Conservation (phyloP, 805 yeast species). For the Suhomyces canberraensis region DNA sequence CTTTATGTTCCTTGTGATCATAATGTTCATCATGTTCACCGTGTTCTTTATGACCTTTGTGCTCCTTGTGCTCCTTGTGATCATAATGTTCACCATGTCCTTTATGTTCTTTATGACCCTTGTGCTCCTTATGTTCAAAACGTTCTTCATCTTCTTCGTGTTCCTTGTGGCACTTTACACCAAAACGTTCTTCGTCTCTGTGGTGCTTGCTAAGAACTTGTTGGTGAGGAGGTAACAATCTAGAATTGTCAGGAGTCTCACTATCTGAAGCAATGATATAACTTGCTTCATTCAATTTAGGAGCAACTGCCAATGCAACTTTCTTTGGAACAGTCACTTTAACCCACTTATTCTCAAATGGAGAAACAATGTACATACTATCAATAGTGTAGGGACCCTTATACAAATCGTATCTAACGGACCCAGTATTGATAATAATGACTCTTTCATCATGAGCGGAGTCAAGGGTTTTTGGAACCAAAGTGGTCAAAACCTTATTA, state of each 20-base stretch:
- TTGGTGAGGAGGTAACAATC: slow-evolving; percentile 24
- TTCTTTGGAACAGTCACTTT: slow-evolving; percentile 56
- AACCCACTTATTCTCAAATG: slow-evolving; percentile 80
- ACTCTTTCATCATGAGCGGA: slow-evolving; percentile 29
- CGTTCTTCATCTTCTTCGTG: background rate
- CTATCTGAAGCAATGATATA: slow-evolving; percentile 32
- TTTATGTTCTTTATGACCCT: too few species aligned
- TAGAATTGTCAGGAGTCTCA: slow-evolving; percentile 9
- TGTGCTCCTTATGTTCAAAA: too few species aligned
- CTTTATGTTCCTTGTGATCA: too few species aligned
- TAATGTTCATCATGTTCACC: too few species aligned
- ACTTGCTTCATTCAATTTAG: slow-evolving; percentile 53
- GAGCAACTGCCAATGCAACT: slow-evolving; percentile 53
- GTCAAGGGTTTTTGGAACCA: slow-evolving; percentile 24
- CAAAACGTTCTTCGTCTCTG: too few species aligned
- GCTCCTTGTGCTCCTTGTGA: too few species aligned
- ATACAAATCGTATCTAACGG: slow-evolving; percentile 81
- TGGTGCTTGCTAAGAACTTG: too few species aligned
- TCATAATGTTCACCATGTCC: too few species aligned
- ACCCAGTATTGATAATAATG: slow-evolving; percentile 79
- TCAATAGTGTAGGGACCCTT: slow-evolving; percentile 81
- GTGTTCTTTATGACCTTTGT: too few species aligned
- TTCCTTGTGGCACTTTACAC: background rate
- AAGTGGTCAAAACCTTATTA: slow-evolving; percentile 50
- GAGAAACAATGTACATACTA: slow-evolving; percentile 78